These are phyloP conservation scores for Plasmodium falciparum DNA, from an alignment of 169 alveolate genomes.

Conservation along the genomic window DNA sequence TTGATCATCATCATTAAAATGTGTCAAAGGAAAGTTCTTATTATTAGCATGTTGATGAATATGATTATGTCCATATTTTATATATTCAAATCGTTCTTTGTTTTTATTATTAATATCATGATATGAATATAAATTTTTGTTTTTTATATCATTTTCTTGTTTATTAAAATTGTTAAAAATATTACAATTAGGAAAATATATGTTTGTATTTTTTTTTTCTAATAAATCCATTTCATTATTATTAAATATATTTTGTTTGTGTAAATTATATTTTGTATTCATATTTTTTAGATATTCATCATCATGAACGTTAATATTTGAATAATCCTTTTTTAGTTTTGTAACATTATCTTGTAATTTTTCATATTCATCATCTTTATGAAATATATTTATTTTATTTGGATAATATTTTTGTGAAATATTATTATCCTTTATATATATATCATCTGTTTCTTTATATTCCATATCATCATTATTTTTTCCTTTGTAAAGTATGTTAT, in stretches of 20 bases:
- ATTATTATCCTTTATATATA: too few relatives aligned
- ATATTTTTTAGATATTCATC: background rate
- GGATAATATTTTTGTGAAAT: too few relatives aligned
- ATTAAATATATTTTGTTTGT: background rate
- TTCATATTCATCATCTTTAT: too few relatives aligned
- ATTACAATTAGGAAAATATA: background rate
- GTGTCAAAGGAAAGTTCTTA: background rate
- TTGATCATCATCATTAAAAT: slow-evolving; percentile 1
- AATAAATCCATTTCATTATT: background rate
- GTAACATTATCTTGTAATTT: too few relatives aligned
- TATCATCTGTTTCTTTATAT: too few relatives aligned
- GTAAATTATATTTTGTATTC: background rate
- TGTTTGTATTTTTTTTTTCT: slow-evolving; percentile 3
- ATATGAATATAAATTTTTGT: background rate
- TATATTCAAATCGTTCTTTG: background rate
- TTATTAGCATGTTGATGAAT: background rate
- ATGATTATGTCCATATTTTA: background rate
- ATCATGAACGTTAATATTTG: background rate
- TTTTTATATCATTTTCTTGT: background rate
- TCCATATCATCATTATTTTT: too few relatives aligned
- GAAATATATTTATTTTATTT: too few relatives aligned
- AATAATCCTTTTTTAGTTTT: too few relatives aligned
- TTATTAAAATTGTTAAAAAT: slow-evolving; percentile 4
- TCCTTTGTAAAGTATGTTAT: too few relatives aligned
- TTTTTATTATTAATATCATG: background rate